phyloP scores from a whole-genome alignment of 768 basidiomycete genomes.

The Amanita rubescens region DNA sequence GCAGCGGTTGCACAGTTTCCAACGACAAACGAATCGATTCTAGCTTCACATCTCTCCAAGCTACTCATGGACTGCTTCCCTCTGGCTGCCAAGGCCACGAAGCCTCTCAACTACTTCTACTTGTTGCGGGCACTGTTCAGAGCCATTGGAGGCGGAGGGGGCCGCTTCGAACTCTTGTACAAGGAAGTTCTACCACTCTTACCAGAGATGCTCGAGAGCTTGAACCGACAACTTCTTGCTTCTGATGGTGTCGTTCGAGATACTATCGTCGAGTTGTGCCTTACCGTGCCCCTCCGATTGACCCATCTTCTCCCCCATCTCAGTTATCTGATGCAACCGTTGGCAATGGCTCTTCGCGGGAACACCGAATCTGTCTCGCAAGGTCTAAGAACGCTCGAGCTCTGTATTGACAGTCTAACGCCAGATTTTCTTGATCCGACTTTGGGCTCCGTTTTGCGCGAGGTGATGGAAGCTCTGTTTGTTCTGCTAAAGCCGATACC shows the following conservation, averaged over 20 bases:
- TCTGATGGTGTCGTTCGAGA: conserved; percentile 81
- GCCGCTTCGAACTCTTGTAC: conserved; percentile 89
- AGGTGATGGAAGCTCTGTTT: conserved; percentile 92
- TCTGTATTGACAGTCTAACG: conserved; percentile 98
- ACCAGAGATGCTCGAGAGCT: conserved; percentile 93
- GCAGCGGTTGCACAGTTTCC: conserved; percentile 73
- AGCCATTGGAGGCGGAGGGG: conserved; percentile 86
- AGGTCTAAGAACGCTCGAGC: conserved; percentile 90
- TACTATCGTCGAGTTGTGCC: conserved; percentile 93
- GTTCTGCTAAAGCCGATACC: conserved; percentile 87
- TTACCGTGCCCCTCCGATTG: conserved; percentile 92
- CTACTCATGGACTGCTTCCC: conserved; percentile 96
- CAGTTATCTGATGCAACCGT: conserved; percentile 91
- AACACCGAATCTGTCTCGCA: conserved; percentile 88
- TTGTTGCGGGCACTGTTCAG: conserved; percentile 89
- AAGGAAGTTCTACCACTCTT: conserved; percentile 94
- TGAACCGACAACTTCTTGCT: conserved; percentile 83
- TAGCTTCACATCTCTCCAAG: conserved; percentile 89
- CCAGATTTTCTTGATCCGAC: conserved; percentile 98
- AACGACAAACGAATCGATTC: conserved; percentile 75
- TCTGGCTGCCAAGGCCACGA: conserved; percentile 83
- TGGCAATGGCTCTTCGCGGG: conserved; percentile 85
- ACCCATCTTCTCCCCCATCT: conserved; percentile 95
- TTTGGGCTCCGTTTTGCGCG: conserved; percentile 83
- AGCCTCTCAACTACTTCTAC: conserved; percentile 89